Conservation (phyloP, 805 yeast species). For the Saturnispora dispora region DNA sequence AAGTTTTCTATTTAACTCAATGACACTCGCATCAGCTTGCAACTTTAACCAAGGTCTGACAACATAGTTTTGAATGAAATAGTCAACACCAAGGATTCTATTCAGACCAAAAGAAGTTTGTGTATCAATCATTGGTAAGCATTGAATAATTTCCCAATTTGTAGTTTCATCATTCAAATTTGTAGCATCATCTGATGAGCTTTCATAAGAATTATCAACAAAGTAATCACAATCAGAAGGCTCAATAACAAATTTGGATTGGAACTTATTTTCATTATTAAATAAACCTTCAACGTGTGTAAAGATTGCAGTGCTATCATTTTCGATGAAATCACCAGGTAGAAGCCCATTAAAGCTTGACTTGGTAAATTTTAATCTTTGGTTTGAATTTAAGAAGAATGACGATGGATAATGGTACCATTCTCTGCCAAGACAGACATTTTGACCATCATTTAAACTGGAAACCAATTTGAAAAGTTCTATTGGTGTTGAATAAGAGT, state of each 20-base stretch:
- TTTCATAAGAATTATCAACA: slow-evolving; percentile 51
- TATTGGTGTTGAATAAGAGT: slow-evolving; percentile 28
- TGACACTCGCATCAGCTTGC: slow-evolving; percentile 11
- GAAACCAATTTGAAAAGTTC: neutral
- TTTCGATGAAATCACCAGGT: slow-evolving; percentile 74
- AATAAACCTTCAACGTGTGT: slow-evolving; percentile 45
- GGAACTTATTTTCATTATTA: slow-evolving; percentile 69
- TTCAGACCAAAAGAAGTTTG: slow-evolving; percentile 44
- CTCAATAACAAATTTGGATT: slow-evolving; percentile 43
- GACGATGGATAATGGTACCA: slow-evolving; percentile 93
- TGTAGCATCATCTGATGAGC: slow-evolving; percentile 31
- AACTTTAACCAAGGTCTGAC: slow-evolving; percentile 11
- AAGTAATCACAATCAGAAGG: slow-evolving; percentile 55
- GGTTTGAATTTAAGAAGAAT: slow-evolving; percentile 60
- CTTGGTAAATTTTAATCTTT: slow-evolving; percentile 56
- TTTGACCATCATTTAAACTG: slow-evolving; percentile 22
- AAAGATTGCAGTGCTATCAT: slow-evolving; percentile 32
- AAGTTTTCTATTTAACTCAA: slow-evolving; percentile 15
- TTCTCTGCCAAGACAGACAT: slow-evolving; percentile 87
- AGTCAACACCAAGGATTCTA: neutral
- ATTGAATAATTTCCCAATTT: slow-evolving; percentile 41
- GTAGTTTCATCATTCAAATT: slow-evolving; percentile 13
- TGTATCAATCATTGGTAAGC: slow-evolving; percentile 45
- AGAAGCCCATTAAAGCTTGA: slow-evolving; percentile 81
- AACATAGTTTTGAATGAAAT: slow-evolving; percentile 1